Conservation (phyloP, 2,329 filamentous ascomycete species). For the Monilinia fructigena region DNA sequence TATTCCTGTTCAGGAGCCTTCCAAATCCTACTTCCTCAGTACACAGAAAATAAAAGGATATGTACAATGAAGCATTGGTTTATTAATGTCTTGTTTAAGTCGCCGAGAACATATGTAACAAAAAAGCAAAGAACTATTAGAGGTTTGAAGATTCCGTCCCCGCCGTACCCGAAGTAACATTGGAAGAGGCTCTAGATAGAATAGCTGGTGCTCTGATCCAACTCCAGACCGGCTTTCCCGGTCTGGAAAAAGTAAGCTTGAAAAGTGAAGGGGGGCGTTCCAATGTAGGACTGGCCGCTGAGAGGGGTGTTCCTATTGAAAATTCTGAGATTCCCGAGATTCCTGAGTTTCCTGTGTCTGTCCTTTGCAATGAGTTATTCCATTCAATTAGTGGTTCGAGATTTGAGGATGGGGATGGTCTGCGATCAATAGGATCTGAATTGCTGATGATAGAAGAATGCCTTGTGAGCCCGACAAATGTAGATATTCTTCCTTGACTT, state of each 20-base stretch:
- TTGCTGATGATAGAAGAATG: background rate
- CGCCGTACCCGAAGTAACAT: background rate
- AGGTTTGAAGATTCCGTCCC: background rate
- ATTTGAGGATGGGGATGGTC: background rate
- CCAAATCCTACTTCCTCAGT: no score
- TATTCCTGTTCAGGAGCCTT: no score
- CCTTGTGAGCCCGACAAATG: background rate
- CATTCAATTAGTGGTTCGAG: background rate
- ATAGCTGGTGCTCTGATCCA: background rate
- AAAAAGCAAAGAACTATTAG: background rate
- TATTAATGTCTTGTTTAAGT: no score
- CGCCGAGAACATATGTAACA: background rate
- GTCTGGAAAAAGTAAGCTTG: background rate
- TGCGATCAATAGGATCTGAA: background rate
- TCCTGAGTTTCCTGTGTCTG: background rate
- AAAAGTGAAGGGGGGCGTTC: background rate
- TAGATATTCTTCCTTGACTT: background rate
- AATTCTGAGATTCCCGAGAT: background rate
- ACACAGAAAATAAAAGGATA: no score
- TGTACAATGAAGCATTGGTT: no score
- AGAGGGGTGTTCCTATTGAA: background rate
- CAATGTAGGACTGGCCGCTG: conserved; percentile 3
- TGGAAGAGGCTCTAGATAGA: background rate
- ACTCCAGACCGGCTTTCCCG: background rate
- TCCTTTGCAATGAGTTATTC: background rate